Evolutionary conservation across 768 basidiomycete species (phyloP).

Genomic region (Pilatotrama ljubarskyi): DNA sequence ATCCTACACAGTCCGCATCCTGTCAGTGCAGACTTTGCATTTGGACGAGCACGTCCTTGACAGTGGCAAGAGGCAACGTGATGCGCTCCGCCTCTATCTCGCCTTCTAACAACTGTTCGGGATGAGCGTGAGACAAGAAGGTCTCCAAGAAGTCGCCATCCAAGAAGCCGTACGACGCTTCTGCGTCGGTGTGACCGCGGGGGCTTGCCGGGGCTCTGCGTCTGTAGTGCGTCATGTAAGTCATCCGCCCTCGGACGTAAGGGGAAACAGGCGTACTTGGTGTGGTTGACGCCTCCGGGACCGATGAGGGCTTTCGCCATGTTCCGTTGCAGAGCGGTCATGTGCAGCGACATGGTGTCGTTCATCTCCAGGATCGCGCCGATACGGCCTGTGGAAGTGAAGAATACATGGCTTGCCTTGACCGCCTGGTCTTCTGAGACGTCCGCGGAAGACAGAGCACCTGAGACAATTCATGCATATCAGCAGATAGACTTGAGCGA

Average conservation of each 20-base stretch:
- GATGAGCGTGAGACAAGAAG: conserved; percentile 47
- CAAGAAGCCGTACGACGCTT: conserved; percentile 68
- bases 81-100: conserved; percentile 59
- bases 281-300: conserved; percentile 59
- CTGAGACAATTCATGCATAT: conserved; percentile 35
- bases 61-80: conserved; percentile 42
- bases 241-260: neutral
- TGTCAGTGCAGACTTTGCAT: conserved; percentile 45
- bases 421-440: conserved; percentile 43
- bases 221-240: conserved; percentile 38
- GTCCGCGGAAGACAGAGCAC: conserved; percentile 52
- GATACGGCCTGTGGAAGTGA: conserved; percentile 78
- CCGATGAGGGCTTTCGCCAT: conserved; percentile 53
- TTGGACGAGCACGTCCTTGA: conserved; percentile 42
- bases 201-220: conserved; percentile 68
- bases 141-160: conserved; percentile 86
- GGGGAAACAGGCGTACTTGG: conserved; percentile 46
- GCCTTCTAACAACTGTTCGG: conserved; percentile 57
- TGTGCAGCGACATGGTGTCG: conserved; percentile 51
- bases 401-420: conserved; percentile 64
- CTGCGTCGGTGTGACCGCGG: conserved; percentile 57
- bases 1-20: neutral
- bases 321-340: conserved; percentile 78
- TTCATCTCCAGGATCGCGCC: conserved; percentile 67
- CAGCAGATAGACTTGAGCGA: conserved; percentile 6